These are phyloP conservation scores for Zygosaccharomyces kombuchaensis DNA, from an alignment of 805 yeast species.

Conservation along the genomic window DNA sequence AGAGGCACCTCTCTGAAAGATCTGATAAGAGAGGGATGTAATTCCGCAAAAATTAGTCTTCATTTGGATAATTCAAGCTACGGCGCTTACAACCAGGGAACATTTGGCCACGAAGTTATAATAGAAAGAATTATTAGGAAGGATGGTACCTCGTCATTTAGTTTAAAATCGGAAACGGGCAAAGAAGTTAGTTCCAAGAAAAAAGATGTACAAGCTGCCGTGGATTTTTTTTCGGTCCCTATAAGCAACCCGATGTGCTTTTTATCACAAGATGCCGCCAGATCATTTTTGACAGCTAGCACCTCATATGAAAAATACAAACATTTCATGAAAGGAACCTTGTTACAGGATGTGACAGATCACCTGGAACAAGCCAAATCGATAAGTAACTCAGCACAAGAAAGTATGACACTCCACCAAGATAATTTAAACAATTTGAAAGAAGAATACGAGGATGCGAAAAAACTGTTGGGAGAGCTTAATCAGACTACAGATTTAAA, in stretches of 20 bases:
- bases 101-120: constrained; percentile 63
- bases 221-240: constrained; percentile 67
- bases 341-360: constrained; percentile 59
- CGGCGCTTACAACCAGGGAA: constrained; percentile 60
- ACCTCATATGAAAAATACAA: constrained; percentile 67
- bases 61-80: constrained; percentile 59
- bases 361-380: constrained; percentile 44
- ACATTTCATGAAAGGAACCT: constrained; percentile 76
- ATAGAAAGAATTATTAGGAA: constrained; percentile 63
- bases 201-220: constrained; percentile 59
- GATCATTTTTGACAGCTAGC: constrained; percentile 78
- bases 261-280: constrained; percentile 89
- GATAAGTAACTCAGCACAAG: constrained; percentile 37
- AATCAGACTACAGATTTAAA: constrained; percentile 40
- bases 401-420: constrained; percentile 38
- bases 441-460: constrained; percentile 41
- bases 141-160: constrained; percentile 50
- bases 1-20: constrained; percentile 71
- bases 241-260: constrained; percentile 90
- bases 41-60: constrained; percentile 62
- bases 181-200: constrained; percentile 56
- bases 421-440: constrained; percentile 39
- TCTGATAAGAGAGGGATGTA: constrained; percentile 71
- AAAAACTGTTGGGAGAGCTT: constrained; percentile 38
- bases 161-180: constrained; percentile 49